These are phyloP conservation scores for Elaeis guineensis DNA, from an alignment of 176 grass and related monocot genomes.

Conservation along the genomic window DNA sequence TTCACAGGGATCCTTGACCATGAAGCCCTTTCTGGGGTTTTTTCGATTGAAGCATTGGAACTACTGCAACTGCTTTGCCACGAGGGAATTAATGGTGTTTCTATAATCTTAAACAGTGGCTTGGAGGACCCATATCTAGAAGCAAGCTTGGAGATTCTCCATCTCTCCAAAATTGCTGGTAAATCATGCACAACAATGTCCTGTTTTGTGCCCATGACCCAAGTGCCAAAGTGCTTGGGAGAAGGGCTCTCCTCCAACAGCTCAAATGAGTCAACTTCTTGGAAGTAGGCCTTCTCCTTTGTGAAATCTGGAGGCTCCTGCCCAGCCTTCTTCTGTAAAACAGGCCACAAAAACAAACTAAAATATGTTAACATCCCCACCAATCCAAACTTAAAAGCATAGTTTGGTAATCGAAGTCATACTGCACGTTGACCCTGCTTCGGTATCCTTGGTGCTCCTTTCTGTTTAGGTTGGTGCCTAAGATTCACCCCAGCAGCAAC, in stretches of 20 bases:
- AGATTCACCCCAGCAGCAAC: slow-evolving; percentile 40
- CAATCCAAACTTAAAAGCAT: neutral
- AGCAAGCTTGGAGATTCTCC: slow-evolving; percentile 68
- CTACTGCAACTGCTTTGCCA: slow-evolving; percentile 20
- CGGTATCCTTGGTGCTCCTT: slow-evolving; percentile 37
- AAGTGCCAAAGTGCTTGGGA: slow-evolving; percentile 53
- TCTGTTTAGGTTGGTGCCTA: slow-evolving; percentile 43
- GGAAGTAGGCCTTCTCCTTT: slow-evolving; percentile 79
- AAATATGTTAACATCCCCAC: slow-evolving; percentile 1
- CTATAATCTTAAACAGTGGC: slow-evolving; percentile 50
- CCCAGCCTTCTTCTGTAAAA: slow-evolving; percentile 55
- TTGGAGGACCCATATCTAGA: slow-evolving; percentile 13
- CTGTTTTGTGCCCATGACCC: slow-evolving; percentile 39
- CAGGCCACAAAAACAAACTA: slow-evolving; percentile 18
- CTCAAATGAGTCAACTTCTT: slow-evolving; percentile 75
- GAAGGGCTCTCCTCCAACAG: slow-evolving; percentile 86
- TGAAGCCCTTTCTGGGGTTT: slow-evolving; percentile 39
- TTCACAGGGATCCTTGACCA: slow-evolving; percentile 9
- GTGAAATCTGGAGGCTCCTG: slow-evolving; percentile 37
- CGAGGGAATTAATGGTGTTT: slow-evolving; percentile 47
- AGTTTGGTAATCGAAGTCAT: neutral
- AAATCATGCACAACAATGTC: slow-evolving; percentile 44
- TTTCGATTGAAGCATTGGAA: slow-evolving; percentile 6
- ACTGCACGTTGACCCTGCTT: slow-evolving; percentile 27
- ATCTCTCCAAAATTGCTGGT: slow-evolving; percentile 59